Percentiles rank a stretch among this genome's conserved stretches.
Conservation (phyloP, 2,329 filamentous ascomycete species). For the Claviceps quebecensis region DNA sequence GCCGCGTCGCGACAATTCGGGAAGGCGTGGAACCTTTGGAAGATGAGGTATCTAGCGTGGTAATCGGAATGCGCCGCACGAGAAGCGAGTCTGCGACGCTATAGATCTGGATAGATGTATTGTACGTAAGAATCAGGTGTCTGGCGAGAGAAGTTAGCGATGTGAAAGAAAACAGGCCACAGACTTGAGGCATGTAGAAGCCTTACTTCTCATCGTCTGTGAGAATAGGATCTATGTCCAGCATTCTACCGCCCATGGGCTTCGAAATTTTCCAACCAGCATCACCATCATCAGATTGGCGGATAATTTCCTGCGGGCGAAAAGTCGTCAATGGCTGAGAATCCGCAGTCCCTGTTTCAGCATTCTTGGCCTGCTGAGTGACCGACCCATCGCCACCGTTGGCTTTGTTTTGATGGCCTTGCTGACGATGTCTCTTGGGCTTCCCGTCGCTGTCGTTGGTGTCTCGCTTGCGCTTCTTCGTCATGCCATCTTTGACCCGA, state of each 20-base stretch:
- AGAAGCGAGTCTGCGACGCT: slow-evolving; percentile 70
- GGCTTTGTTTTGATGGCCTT: slow-evolving; percentile 15
- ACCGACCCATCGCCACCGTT: slow-evolving; percentile 10
- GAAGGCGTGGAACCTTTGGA: slow-evolving; percentile 13
- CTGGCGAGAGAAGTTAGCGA: slow-evolving; percentile 24
- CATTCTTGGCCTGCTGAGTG: slow-evolving; percentile 1
- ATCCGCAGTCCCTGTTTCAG: slow-evolving; percentile 2
- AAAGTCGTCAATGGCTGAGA: slow-evolving; percentile 5
- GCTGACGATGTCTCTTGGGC: slow-evolving; percentile 26
- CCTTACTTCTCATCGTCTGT: slow-evolving; percentile 46
- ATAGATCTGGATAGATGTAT: slow-evolving; percentile 66
- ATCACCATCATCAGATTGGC: slow-evolving; percentile 17
- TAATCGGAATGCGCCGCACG: slow-evolving; percentile 52
- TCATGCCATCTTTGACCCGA: slow-evolving; percentile 21
- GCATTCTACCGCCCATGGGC: slow-evolving; percentile 51
- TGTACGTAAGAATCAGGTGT: slow-evolving; percentile 61
- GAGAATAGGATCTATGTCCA: slow-evolving; percentile 50
- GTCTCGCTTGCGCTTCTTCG: slow-evolving; percentile 35
- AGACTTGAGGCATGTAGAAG: not conserved
- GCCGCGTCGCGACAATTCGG: slow-evolving; percentile 28
- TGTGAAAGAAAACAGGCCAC: not conserved
- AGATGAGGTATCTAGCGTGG: slow-evolving; percentile 14
- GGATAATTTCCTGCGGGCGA: slow-evolving; percentile 13
- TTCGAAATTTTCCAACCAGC: slow-evolving; percentile 46
- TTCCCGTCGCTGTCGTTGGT: slow-evolving; percentile 25